Evolutionary conservation across 495 filamentous ascomycete genomes (phyloP), one percentile per base, ranked within the genome.

Genomic region (Chaetomium fimeti): DNA sequence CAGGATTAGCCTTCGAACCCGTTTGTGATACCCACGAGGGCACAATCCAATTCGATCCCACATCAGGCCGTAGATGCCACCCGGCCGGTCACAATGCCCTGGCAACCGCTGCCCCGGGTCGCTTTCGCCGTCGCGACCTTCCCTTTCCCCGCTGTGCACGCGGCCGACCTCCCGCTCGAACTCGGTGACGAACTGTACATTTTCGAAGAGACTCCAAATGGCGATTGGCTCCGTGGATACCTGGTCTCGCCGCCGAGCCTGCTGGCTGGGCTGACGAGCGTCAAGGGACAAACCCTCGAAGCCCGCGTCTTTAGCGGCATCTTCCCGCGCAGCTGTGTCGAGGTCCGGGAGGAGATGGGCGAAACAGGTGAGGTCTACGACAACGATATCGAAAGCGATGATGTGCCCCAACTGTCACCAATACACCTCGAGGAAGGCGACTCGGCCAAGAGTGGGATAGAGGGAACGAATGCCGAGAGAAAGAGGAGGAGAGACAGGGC

Each of bases 151-250:
- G 89, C 94, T 54, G 88, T 89, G 38, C 88, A 86, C 62, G 87
- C 93, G 32, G 91, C 91, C 69, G 94, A 98, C 76, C 87, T 98
- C n/a, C 93, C 94, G 16, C 85, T 98, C 70, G 92, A 98, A 76
- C 88, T 98, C 29, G 94, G 94, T 72, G 94, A 98, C 82, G 94
- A 98, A 76, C 81, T 98, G 58, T 98, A 98, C 77, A 96, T 98
- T 61, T 97, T 98, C 72, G 94, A 98, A 78, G 91, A 97, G 76
- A 93, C 92, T 4, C 76, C 75, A 25, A 84, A 95, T 76, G 89
- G 88, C 66, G 84, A 91, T 71, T 98, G 95, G 95, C 92, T 90
- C 71, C 88, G 94, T 18, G 94, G 94, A 47, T 98, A 98, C 77
- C 83, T 98, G 53, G 88, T 98, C 63, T 91, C 93, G 70, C 94